These are phyloP conservation scores for Nidularia sp. DNA, from an alignment of 768 basidiomycete genomes.

Conservation along the genomic window DNA sequence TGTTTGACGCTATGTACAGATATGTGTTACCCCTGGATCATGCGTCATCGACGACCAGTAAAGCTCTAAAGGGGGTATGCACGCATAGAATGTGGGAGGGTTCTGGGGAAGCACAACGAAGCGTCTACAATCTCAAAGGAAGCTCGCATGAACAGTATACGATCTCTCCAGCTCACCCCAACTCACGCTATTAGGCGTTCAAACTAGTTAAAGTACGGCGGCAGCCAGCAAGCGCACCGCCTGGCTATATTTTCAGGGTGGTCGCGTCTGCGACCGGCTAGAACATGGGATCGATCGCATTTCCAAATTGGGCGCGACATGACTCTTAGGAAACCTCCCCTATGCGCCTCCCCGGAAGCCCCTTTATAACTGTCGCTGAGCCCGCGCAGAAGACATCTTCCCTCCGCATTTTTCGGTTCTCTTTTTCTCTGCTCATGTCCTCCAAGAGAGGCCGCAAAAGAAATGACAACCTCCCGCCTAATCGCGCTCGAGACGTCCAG, in stretches of 20 bases:
- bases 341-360: slow-evolving; percentile 24
- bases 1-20: not conserved
- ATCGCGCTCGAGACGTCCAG: slow-evolving; percentile 85
- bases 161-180: too few relatives aligned
- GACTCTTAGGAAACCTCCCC: slow-evolving; percentile 13
- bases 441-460: slow-evolving; percentile 86
- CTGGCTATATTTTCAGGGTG: not conserved
- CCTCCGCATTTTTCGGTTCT: slow-evolving; percentile 18
- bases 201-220: not conserved
- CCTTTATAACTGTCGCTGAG: slow-evolving; percentile 34
- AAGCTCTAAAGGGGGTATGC: not conserved
- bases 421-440: slow-evolving; percentile 52
- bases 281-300: slow-evolving; percentile 12
- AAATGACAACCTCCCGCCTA: slow-evolving; percentile 75
- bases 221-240: not conserved
- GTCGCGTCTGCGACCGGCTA: not conserved
- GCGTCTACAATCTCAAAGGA: too few relatives aligned
- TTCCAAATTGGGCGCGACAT: slow-evolving; percentile 14
- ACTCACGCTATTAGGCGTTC: too few relatives aligned
- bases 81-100: not conserved
- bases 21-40: not conserved
- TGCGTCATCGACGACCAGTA: not conserved
- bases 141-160: too few relatives aligned
- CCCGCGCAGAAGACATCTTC: slow-evolving; percentile 10
- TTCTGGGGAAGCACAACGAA: not conserved